Conservation (phyloP, 179 eudicot genomes). For the Nepenthes alata region DNA sequence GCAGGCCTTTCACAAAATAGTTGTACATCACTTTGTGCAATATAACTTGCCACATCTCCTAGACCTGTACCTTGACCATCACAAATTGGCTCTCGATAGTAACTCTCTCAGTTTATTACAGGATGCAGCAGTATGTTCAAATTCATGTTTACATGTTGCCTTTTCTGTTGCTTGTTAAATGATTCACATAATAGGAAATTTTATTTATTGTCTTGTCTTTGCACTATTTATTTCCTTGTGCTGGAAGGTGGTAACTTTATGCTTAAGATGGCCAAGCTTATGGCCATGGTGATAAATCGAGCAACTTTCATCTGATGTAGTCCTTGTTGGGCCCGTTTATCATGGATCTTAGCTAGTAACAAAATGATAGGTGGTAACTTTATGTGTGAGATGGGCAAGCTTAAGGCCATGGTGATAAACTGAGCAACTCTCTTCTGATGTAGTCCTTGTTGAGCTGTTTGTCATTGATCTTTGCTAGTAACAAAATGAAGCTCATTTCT, state of each 20-base stretch:
- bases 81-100: conserved; percentile 56
- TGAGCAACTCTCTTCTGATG: no score
- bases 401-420: no score
- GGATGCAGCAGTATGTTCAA: conserved; percentile 64
- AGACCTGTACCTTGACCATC: conserved; percentile 88
- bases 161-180: not conserved
- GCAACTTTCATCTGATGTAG: no score
- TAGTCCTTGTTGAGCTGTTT: no score
- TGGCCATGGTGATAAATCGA: no score
- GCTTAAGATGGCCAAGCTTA: not conserved
- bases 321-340: no score
- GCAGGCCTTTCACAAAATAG: conserved; percentile 60
- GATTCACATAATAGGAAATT: not conserved
- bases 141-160: conserved; percentile 6
- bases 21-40: conserved; percentile 50
- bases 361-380: not conserved
- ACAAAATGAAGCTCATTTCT: no score
- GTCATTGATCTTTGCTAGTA: no score
- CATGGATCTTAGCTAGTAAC: no score
- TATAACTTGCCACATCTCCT: conserved; percentile 73
- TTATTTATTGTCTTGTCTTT: not conserved
- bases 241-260: not conserved
- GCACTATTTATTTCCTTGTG: no score
- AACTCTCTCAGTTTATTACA: conserved; percentile 39
- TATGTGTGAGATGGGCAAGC: not conserved